Percentiles rank a stretch among this genome's conserved stretches.
Evolutionary conservation across 2,329 filamentous ascomycete species (phyloP).

Genomic region (Trichoderma pleuroti): DNA sequence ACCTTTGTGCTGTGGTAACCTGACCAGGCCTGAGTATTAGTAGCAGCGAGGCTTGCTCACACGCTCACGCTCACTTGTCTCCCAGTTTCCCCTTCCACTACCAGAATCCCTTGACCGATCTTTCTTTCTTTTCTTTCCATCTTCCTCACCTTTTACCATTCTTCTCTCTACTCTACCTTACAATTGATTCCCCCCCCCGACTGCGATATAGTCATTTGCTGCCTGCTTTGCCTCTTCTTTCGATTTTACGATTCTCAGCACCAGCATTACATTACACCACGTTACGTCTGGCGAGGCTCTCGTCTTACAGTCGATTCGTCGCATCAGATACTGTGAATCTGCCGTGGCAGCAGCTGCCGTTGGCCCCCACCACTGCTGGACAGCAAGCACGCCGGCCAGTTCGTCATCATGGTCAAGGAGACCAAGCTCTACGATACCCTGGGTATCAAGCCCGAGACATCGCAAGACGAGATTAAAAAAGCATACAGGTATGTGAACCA

Average conservation of each 20-base stretch:
- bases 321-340: background rate
- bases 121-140: background rate
- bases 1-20: background rate
- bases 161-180: background rate
- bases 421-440: slow-evolving; percentile 92
- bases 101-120: background rate
- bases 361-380: background rate
- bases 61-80: background rate
- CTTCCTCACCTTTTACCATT: background rate
- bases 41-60: background rate
- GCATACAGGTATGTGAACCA: slow-evolving; percentile 68
- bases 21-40: slow-evolving; percentile 5
- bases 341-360: background rate
- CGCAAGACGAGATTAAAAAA: slow-evolving; percentile 96
- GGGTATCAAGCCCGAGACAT: slow-evolving; percentile 71
- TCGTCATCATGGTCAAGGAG: slow-evolving; percentile 77
- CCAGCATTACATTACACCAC: background rate
- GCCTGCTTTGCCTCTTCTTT: background rate
- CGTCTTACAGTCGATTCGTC: background rate
- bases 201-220: background rate
- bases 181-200: background rate
- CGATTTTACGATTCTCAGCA: background rate
- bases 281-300: background rate
- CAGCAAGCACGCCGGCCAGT: background rate
- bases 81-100: slow-evolving; percentile 18